phyloP scores from a whole-genome alignment of 2,329 filamentous ascomycete species.

The Graphilbum ipis-grandicollis region DNA sequence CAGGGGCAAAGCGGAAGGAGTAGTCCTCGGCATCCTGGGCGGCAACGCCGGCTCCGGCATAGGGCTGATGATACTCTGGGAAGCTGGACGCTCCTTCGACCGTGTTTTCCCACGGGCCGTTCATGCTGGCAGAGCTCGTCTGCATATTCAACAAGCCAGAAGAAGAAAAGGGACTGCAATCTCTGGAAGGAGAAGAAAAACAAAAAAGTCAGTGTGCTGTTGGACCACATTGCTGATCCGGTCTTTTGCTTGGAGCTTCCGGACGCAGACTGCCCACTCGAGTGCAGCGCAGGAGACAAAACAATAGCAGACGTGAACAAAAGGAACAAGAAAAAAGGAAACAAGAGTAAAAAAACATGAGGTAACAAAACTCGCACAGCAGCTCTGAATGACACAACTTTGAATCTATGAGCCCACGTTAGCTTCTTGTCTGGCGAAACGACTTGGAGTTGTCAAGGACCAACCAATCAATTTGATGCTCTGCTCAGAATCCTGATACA shows the following conservation, averaged over 20 bases:
- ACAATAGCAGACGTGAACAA: slow-evolving; percentile 8
- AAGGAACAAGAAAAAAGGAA: slow-evolving; percentile 10
- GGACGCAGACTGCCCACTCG: background rate
- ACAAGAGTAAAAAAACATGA: slow-evolving; percentile 2
- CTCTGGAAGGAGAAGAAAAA: slow-evolving; percentile 19
- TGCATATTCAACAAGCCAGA: slow-evolving; percentile 35
- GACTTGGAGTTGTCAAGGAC: no score
- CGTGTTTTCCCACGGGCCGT: slow-evolving; percentile 35
- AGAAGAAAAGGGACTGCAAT: slow-evolving; percentile 35
- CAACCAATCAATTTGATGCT: no score
- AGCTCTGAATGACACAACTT: slow-evolving; percentile 32
- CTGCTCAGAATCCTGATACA: no score
- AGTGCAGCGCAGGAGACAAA: background rate
- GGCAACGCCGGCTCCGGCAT: background rate
- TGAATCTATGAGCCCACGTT: slow-evolving; percentile 16
- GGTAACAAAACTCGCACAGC: background rate
- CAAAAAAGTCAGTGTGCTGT: slow-evolving; percentile 34
- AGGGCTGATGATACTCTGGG: slow-evolving; percentile 20
- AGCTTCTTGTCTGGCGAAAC: no score
- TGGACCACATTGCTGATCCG: slow-evolving; percentile 20
- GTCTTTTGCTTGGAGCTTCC: slow-evolving; percentile 1
- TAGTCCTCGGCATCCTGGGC: slow-evolving; percentile 36
- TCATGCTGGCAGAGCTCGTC: slow-evolving; percentile 23
- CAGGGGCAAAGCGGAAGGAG: slow-evolving; percentile 35
- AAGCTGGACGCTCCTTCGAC: slow-evolving; percentile 45